Percentiles rank a stretch among this genome's conserved stretches.
These are phyloP conservation scores for Panellus pusillus DNA, from an alignment of 768 basidiomycete species.

Conservation along the genomic window DNA sequence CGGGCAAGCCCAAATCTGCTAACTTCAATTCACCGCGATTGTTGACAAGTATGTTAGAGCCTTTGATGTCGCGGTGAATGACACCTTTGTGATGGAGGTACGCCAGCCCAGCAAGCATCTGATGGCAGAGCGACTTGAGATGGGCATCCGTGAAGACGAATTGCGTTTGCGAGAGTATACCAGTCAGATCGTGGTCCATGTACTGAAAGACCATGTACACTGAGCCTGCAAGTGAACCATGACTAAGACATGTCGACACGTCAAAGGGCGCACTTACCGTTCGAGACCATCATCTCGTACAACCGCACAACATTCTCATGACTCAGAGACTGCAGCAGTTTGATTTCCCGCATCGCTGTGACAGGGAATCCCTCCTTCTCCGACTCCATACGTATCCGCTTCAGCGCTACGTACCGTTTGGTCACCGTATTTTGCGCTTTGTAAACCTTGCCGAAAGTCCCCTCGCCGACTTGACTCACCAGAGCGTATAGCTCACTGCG, in stretches of 20 bases:
- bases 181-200: constrained; percentile 98
- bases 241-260: constrained; percentile 10
- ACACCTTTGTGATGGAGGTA: constrained; percentile 96
- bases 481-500: constrained; percentile 75
- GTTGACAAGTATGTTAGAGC: constrained; percentile 95
- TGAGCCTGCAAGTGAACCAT: constrained; percentile 54
- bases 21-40: constrained; percentile 92
- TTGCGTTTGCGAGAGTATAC: constrained; percentile 87
- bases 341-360: constrained; percentile 98
- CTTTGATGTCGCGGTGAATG: constrained; percentile 98
- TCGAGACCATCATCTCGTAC: constrained; percentile 98
- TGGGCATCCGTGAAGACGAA: constrained; percentile 84
- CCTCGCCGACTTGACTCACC: constrained; percentile 93
- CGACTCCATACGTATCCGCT: constrained; percentile 96
- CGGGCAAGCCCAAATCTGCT: constrained; percentile 94
- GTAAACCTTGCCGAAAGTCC: constrained; percentile 96
- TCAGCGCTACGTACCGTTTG: constrained; percentile 83
- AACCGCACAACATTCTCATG: constrained; percentile 89
- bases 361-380: constrained; percentile 98
- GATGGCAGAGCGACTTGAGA: constrained; percentile 91
- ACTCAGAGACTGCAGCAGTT: constrained; percentile 86
- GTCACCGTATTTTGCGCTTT: constrained; percentile 86
- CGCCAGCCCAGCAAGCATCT: constrained; percentile 93
- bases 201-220: constrained; percentile 99
- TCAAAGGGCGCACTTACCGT: constrained; percentile 53